Evolutionary conservation across 306 rosid genomes (phyloP).

Genomic region (Prunus campanulata): DNA sequence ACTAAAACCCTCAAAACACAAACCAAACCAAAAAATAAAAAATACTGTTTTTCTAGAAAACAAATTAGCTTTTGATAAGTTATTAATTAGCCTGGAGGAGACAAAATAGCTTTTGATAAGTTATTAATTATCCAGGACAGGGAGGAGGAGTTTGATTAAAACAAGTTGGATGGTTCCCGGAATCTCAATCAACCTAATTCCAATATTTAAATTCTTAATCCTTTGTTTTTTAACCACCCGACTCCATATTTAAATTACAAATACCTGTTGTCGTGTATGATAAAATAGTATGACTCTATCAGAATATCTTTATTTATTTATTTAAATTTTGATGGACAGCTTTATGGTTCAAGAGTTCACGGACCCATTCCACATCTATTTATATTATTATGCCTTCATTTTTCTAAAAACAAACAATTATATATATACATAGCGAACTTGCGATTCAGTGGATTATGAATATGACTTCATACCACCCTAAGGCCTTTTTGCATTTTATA

Average conservation of each 20-base stretch:
- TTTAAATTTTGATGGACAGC: not conserved
- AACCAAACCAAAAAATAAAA: too few relatives aligned
- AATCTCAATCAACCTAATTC: constrained; percentile 33
- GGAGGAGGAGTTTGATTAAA: constrained; percentile 1
- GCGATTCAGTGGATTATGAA: constrained; percentile 4
- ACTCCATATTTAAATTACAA: not conserved
- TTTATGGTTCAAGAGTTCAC: not conserved
- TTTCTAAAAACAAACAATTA: not conserved
- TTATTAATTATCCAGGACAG: not conserved
- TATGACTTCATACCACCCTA: constrained; percentile 2
- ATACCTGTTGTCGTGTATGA: not conserved
- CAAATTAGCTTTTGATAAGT: not conserved
- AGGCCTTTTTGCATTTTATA: not conserved
- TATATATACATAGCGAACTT: too few relatives aligned
- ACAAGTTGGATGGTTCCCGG: constrained; percentile 40
- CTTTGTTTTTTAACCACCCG: constrained; percentile 9
- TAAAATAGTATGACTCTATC: not conserved
- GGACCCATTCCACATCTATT: not conserved
- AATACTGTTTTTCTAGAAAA: not conserved
- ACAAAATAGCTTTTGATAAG: not conserved
- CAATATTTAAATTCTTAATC: constrained; percentile 14
- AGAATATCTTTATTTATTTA: not conserved
- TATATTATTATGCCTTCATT: not conserved
- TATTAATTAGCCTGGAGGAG: not conserved
- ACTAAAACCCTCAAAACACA: too few relatives aligned